phyloP scores from a whole-genome alignment of 495 filamentous ascomycete species.

The Oidiodendron maius region DNA sequence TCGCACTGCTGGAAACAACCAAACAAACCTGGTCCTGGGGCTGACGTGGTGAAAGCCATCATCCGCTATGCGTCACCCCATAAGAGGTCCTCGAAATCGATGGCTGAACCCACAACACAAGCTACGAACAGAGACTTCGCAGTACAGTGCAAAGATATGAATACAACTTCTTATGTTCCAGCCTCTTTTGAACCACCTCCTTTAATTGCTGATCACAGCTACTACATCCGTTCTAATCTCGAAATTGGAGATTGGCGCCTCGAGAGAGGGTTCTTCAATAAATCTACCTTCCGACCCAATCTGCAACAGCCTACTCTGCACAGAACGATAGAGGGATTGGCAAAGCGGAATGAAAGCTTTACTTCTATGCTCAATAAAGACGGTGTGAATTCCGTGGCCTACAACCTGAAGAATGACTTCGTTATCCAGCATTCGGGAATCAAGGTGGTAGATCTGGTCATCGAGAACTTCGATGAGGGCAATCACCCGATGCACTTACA shows the following conservation, averaged over 20 bases:
- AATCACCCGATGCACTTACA: constrained; percentile 64
- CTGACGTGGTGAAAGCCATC: constrained; percentile 49
- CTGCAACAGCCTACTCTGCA: constrained; percentile 35
- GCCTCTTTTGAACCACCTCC: constrained; percentile 33
- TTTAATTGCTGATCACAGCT: constrained; percentile 34
- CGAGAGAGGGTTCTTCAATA: constrained; percentile 49
- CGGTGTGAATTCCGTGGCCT: constrained; percentile 45
- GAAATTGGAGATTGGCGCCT: constrained; percentile 50
- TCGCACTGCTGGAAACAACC: constrained; percentile 46
- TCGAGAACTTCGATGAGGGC: constrained; percentile 58
- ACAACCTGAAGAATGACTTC: constrained; percentile 39
- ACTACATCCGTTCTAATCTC: constrained; percentile 45
- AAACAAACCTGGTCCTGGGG: constrained; percentile 34
- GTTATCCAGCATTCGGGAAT: constrained; percentile 32
- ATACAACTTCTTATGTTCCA: constrained; percentile 33
- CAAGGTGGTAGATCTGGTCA: constrained; percentile 55
- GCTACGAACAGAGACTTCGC: constrained; percentile 31
- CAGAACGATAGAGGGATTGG: constrained; percentile 40
- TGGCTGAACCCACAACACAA: constrained; percentile 21
- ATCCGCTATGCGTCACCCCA: constrained; percentile 34
- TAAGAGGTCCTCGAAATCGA: constrained; percentile 30
- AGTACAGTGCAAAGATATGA: constrained; percentile 40
- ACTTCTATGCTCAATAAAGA: constrained; percentile 27
- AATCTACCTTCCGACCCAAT: constrained; percentile 44
- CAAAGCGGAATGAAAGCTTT: constrained; percentile 41